Conservation (phyloP, 495 filamentous ascomycete genomes). For the Lasiosphaeris hirsuta region DNA sequence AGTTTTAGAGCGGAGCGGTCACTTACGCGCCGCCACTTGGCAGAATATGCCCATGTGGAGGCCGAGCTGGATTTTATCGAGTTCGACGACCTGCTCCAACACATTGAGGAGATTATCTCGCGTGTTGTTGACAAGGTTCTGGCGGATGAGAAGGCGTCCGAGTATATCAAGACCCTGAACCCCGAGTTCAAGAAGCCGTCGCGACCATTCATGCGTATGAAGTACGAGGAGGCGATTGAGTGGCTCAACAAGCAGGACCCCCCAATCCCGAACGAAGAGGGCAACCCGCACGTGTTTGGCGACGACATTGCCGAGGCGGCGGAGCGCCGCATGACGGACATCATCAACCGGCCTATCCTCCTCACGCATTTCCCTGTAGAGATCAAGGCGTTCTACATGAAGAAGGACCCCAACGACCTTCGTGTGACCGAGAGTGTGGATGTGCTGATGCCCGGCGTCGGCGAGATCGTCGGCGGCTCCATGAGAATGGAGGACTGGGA, state of each 20-base stretch:
- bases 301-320: conserved; percentile 99
- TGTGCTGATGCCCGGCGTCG: conserved; percentile 76
- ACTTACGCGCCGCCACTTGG: conserved; percentile 77
- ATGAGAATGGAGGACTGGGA: conserved; percentile 95
- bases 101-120: conserved; percentile 88
- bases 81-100: conserved; percentile 86
- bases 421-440: conserved; percentile 97
- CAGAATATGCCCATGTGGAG: conserved; percentile 87
- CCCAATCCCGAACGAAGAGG: conserved; percentile 85
- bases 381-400: conserved; percentile 99
- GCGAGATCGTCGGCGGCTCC: conserved; percentile 93
- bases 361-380: conserved; percentile 94
- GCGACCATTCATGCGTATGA: conserved; percentile 92
- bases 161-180: conserved; percentile 80
- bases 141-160: conserved; percentile 64
- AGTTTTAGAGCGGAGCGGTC: conserved; percentile 98
- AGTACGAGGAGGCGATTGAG: conserved; percentile 87
- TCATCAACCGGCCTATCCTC: conserved; percentile 92
- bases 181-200: conserved; percentile 75
- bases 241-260: conserved; percentile 83
- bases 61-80: conserved; percentile 95
- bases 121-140: conserved; percentile 75
- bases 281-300: conserved; percentile 82
- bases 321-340: conserved; percentile 94
- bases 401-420: conserved; percentile 74